Percentiles rank a stretch among this genome's conserved stretches.
Evolutionary conservation across 1,139 yeast genomes (phyloP).

Genomic region (Kazachstania sp.): DNA sequence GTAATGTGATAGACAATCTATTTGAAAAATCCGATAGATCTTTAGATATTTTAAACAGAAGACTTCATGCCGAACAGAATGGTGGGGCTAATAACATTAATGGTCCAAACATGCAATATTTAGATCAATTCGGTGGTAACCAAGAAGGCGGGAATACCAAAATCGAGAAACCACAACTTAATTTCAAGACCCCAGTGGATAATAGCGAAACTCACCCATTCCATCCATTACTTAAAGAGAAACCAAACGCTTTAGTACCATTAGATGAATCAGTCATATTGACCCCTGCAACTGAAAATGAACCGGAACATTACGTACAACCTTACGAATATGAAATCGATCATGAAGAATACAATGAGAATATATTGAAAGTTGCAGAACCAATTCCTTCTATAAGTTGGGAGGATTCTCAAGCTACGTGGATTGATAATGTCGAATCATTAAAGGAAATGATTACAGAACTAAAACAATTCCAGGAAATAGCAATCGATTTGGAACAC

Average conservation of each 20-base stretch:
- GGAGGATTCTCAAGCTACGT: conserved; percentile 53
- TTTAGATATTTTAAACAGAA: conserved; percentile 40
- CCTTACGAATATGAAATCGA: conserved; percentile 79
- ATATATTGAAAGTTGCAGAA: conserved; percentile 39
- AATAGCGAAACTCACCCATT: conserved; percentile 67
- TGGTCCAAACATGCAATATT: conserved; percentile 33
- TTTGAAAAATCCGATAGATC: conserved; percentile 70
- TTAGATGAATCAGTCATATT: conserved; percentile 45
- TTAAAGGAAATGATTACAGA: conserved; percentile 48
- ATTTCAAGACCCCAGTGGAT: conserved; percentile 52
- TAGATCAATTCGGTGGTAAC: conserved; percentile 38
- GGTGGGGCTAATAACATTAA: conserved; percentile 6
- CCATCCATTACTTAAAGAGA: conserved; percentile 56
- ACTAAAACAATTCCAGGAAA: conserved; percentile 45
- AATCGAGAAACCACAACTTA: conserved; percentile 61
- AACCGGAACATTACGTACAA: conserved; percentile 61
- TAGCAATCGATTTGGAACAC: conserved; percentile 96
- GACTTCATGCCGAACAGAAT: conserved; percentile 8
- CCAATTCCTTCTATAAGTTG: conserved; percentile 58
- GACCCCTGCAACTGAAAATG: conserved; percentile 34
- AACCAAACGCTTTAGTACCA: conserved; percentile 61
- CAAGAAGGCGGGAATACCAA: conserved; percentile 28
- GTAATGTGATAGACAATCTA: conserved; percentile 56
- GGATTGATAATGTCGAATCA: conserved; percentile 58
- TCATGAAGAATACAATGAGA: conserved; percentile 59